phyloP scores from a whole-genome alignment of 306 rosid genomes.

The Arachis hypogaea region DNA sequence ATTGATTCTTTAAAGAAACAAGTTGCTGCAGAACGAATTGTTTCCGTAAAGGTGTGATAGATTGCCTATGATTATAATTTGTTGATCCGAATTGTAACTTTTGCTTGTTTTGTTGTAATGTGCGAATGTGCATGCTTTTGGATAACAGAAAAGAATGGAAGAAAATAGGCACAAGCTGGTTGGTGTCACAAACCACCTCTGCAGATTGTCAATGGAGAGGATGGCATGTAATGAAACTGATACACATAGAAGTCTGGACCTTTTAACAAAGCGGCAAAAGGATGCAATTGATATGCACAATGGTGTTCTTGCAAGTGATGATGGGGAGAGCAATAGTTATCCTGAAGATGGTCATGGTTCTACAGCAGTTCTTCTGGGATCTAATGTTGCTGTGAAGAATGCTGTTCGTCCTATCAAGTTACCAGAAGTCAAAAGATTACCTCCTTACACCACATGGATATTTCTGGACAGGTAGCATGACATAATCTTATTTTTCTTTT shows the following conservation, averaged over 20 bases:
- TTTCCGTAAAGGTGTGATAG: slow-evolving; percentile 63
- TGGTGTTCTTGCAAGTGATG: slow-evolving; percentile 67
- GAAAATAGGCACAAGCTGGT: slow-evolving; percentile 76
- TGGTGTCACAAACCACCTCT: slow-evolving; percentile 60
- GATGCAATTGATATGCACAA: slow-evolving; percentile 89
- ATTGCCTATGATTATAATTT: slow-evolving; percentile 22
- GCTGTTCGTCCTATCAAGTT: slow-evolving; percentile 93
- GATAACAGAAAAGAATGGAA: slow-evolving; percentile 76
- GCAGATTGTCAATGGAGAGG: slow-evolving; percentile 65
- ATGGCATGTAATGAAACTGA: slow-evolving; percentile 41
- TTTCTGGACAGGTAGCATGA: slow-evolving; percentile 87
- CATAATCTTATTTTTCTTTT: slow-evolving; percentile 35
- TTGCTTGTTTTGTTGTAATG: background rate
- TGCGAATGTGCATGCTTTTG: slow-evolving; percentile 3
- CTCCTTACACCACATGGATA: slow-evolving; percentile 98
- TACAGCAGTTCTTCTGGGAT: slow-evolving; percentile 94
- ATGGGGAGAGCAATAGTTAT: slow-evolving; percentile 56
- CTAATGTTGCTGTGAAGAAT: slow-evolving; percentile 87
- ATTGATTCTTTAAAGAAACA: slow-evolving; percentile 84
- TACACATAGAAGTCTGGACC: slow-evolving; percentile 54
- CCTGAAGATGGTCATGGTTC: slow-evolving; percentile 78
- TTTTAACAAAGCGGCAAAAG: slow-evolving; percentile 77
- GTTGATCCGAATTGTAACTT: slow-evolving; percentile 27
- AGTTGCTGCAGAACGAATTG: slow-evolving; percentile 63
- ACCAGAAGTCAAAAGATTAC: slow-evolving; percentile 78